A percentile compares a stretch with the other conserved stretches of the same genome.
These are phyloP conservation scores for Bertia moriformis DNA, from an alignment of 2,329 filamentous ascomycete species.

Conservation along the genomic window DNA sequence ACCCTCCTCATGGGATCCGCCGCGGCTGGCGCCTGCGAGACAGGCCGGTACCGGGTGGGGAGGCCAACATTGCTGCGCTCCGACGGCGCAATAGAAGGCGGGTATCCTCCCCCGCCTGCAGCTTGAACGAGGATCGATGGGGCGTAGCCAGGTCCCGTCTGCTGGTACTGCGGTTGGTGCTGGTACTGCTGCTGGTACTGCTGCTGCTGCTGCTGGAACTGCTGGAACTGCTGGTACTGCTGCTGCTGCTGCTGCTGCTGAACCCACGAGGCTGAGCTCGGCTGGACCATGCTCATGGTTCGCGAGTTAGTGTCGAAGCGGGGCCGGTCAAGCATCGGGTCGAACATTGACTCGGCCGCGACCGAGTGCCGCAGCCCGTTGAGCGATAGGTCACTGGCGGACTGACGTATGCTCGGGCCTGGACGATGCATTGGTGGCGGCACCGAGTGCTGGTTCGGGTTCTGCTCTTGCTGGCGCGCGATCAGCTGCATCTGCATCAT, in stretches of 20 bases:
- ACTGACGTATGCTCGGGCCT: constrained; percentile 2
- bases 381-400: constrained; percentile 1
- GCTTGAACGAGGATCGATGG: constrained; percentile 34
- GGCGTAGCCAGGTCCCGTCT: constrained; percentile 24
- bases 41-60: constrained; percentile 78
- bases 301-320: constrained; percentile 34
- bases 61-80: constrained; percentile 89
- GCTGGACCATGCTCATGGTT: constrained; percentile 75
- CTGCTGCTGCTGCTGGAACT: too few relatives aligned
- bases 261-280: constrained; percentile 43
- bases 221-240: too few relatives aligned
- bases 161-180: too few relatives aligned
- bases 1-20: constrained; percentile 26
- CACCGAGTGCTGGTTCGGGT: constrained; percentile 10
- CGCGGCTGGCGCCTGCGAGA: constrained; percentile 61
- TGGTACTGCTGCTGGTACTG: too few relatives aligned
- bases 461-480: constrained; percentile 10
- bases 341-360: too few relatives aligned
- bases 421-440: constrained; percentile 17
- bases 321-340: constrained; percentile 27
- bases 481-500: constrained; percentile 36
- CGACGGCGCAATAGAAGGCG: constrained; percentile 83
- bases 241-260: too few relatives aligned
- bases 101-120: constrained; percentile 58
- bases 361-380: constrained; percentile 10